Evolutionary conservation across 768 basidiomycete species (phyloP), one percentile per base, ranked within the genome.

Genomic region (Rhizopogon vulgaris): DNA sequence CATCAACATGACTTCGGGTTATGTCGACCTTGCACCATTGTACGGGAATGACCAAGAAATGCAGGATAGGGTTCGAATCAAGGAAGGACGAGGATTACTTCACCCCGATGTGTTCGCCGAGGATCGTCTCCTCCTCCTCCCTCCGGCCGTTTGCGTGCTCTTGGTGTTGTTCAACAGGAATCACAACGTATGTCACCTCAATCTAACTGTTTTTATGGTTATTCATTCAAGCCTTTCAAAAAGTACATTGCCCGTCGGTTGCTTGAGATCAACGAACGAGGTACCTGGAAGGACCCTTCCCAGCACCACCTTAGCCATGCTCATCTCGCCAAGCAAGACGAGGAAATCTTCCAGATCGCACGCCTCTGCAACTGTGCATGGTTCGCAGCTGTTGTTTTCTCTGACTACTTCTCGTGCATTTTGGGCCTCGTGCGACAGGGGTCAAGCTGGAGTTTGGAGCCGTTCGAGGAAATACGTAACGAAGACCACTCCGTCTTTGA

Each of bases 151-250:
- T 48, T 82, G 84, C 53, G 81, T 77, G 4, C 64, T 92, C n/a
- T 75, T 93, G 18, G 78, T 92, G n/a, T 63, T 90, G n/a, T 93
- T 92, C 76, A 89, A 76, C 61, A 78, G 90, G n/a, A 93, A 93
- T 55, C 90, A 93, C 62, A 93, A 90, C 60, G 90, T 90, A 56
- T 56, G 84, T 68, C 11, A 30, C 49, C 37, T 47, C 48, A 2
- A 40, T 48, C 6, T 2, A 4, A n/a, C 3, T 28, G 15, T 41
- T 36, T 39, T 40, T 1, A 40, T 46, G 22, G 53, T 11, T 3
- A 25, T 41, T 6, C 25, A 42, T 3, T 32, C 10, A 15, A 32
- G 3, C 32, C 1, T 3, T 41, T 27, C 32, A 34, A 28, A 39
- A 55, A 94, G 88, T 90, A 87, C 65, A 90, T 92, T 49, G 89